Evolutionary conservation across 1,139 yeast genomes (phyloP).

Genomic region (Suhomyces guaymorum): DNA sequence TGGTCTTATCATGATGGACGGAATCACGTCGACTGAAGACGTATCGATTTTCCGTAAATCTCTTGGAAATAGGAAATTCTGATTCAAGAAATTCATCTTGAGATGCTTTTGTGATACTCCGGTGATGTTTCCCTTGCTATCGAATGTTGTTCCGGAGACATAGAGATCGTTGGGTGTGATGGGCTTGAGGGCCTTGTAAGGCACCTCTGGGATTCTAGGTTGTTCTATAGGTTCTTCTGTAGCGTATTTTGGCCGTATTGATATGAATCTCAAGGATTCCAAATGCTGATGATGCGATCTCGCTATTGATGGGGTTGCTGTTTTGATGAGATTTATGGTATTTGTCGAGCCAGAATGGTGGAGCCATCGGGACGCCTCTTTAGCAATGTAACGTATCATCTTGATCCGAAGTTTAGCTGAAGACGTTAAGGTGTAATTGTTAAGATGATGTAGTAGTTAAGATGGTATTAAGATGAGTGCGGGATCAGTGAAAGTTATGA

Average conservation of each 20-base stretch:
- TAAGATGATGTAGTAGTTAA: too few species aligned
- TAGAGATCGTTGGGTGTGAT: conserved; percentile 57
- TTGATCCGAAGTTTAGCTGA: too few species aligned
- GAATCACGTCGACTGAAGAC: conserved; percentile 84
- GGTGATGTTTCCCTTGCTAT: conserved; percentile 66
- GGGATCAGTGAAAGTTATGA: too few species aligned
- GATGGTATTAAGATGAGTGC: too few species aligned
- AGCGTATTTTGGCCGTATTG: not conserved
- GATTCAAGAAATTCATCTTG: conserved; percentile 69
- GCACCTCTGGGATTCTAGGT: conserved; percentile 4
- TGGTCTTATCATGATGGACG: conserved; percentile 77
- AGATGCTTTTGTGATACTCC: conserved; percentile 79
- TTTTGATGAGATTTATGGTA: too few species aligned
- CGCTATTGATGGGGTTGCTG: not conserved
- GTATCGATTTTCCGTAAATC: conserved; percentile 88
- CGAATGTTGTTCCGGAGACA: conserved; percentile 74
- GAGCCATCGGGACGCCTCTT: not conserved
- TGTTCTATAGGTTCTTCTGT: not conserved
- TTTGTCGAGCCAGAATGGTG: too few species aligned
- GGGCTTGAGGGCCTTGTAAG: conserved; percentile 40
- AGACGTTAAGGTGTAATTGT: too few species aligned
- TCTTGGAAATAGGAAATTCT: conserved; percentile 77
- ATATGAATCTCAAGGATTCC: too few species aligned
- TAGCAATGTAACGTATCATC: conserved; percentile 1
- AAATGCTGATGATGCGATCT: not conserved